These are phyloP conservation scores for Tetrahymena borealis DNA, from an alignment of 73 alveolate genomes.

Conservation along the genomic window DNA sequence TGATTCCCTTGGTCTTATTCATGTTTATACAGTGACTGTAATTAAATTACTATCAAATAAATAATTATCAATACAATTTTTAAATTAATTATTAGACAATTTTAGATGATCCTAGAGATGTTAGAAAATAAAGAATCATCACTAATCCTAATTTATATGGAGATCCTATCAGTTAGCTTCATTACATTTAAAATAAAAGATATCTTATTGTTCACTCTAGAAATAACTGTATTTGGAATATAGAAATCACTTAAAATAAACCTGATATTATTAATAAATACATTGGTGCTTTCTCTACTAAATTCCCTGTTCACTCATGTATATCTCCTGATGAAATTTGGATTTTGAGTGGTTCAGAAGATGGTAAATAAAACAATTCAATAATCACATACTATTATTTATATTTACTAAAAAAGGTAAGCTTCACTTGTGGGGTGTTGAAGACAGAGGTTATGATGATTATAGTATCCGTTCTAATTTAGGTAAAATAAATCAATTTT, in stretches of 20 bases:
- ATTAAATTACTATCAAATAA: not conserved
- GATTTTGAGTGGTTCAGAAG: constrained; percentile 91
- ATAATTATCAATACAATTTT: not conserved
- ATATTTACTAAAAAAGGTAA: not conserved
- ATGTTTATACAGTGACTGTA: constrained; percentile 39
- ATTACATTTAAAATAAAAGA: constrained; percentile 37
- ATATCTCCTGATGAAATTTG: constrained; percentile 90
- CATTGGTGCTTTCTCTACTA: constrained; percentile 83
- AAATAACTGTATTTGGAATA: constrained; percentile 87
- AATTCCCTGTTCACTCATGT: constrained; percentile 68
- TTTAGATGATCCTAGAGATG: constrained; percentile 56
- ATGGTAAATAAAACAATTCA: constrained; percentile 52
- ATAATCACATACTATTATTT: not conserved
- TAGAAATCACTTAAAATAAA: constrained; percentile 72
- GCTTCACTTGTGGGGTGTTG: constrained; percentile 78
- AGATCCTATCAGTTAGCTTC: constrained; percentile 71
- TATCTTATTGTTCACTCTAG: constrained; percentile 82
- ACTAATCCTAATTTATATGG: constrained; percentile 77
- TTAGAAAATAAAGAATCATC: constrained; percentile 62
- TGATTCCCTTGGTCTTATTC: constrained; percentile 86
- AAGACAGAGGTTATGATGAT: constrained; percentile 53
- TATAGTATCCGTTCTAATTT: not conserved
- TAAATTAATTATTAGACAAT: constrained; percentile 47
- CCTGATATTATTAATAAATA: constrained; percentile 64
- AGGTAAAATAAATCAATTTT: not conserved